Percentiles rank a stretch among this genome's conserved stretches.
phyloP scores from a whole-genome alignment of 192 early-diverging fungal genomes.

The Lobulomyces angularis region DNA sequence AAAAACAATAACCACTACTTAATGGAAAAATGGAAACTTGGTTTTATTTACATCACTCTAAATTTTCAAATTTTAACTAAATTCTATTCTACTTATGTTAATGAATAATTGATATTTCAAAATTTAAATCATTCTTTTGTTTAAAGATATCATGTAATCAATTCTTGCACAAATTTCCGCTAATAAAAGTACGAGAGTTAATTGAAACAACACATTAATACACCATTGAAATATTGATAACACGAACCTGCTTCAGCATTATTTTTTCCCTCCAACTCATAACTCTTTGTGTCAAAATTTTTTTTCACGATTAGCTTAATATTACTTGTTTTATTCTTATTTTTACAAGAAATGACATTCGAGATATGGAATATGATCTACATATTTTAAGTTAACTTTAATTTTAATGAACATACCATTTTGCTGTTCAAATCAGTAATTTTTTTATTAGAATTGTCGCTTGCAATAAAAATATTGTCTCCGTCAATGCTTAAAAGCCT shows the following conservation, averaged over 20 bases:
- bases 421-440: conserved; percentile 73
- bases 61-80: no score
- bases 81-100: no score
- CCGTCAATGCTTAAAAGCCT: conserved; percentile 88
- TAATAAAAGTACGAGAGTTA: conserved; percentile 3
- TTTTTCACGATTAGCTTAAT: conserved; percentile 23
- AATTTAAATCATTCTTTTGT: no score
- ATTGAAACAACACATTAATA: conserved; percentile 2
- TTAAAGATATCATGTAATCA: no score
- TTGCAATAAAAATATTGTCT: conserved; percentile 81
- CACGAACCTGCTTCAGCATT: conserved; percentile 22
- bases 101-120: no score
- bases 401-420: conserved; percentile 34
- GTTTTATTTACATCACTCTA: no score
- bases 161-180: conserved; percentile 28
- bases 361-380: conserved; percentile 27
- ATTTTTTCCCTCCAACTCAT: conserved; percentile 29
- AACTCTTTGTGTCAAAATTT: conserved; percentile 9
- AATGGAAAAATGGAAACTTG: no score
- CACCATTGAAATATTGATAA: neutral
- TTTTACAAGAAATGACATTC: conserved; percentile 24
- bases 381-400: neutral
- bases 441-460: conserved; percentile 62
- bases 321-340: conserved; percentile 15
- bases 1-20: no score